Evolutionary conservation across 805 yeast species (phyloP).

Genomic region (Jamesozyma spencerorum): DNA sequence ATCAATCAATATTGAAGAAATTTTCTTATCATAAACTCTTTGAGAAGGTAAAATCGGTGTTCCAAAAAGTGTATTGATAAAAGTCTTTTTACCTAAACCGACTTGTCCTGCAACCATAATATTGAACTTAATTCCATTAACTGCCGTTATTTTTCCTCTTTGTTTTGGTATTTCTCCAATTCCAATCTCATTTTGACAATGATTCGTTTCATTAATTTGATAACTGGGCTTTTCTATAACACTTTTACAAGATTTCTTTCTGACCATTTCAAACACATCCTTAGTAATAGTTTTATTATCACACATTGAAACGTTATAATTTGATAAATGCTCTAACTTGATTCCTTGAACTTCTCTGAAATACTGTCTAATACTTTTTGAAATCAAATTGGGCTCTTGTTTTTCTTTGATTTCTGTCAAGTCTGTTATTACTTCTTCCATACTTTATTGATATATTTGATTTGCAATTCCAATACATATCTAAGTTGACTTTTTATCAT

Average conservation of each 20-base stretch:
- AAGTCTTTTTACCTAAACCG: slow-evolving; percentile 78
- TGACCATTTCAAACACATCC: no score
- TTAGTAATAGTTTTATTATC: no score
- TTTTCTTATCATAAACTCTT: neutral
- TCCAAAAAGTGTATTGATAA: slow-evolving; percentile 71
- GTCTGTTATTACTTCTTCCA: no score
- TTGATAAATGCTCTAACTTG: neutral
- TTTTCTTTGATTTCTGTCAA: no score
- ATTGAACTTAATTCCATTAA: slow-evolving; percentile 66
- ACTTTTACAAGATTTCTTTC: no score
- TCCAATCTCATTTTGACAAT: slow-evolving; percentile 17
- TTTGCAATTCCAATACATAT: no score
- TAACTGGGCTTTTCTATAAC: no score
- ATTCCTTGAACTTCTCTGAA: neutral
- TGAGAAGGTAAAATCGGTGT: slow-evolving; percentile 18
- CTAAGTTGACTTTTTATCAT: no score
- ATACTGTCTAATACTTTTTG: neutral
- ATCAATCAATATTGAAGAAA: neutral
- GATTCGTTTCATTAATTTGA: neutral
- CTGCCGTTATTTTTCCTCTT: slow-evolving; percentile 27
- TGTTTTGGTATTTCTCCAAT: slow-evolving; percentile 25
- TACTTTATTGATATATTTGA: no score
- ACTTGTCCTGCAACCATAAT: slow-evolving; percentile 79
- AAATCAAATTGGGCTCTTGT: no score
- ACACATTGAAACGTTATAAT: neutral